Percentiles rank a stretch among this genome's conserved stretches.
These are phyloP conservation scores for Fusarium foetens DNA, from an alignment of 2,329 filamentous ascomycete species.

Conservation along the genomic window DNA sequence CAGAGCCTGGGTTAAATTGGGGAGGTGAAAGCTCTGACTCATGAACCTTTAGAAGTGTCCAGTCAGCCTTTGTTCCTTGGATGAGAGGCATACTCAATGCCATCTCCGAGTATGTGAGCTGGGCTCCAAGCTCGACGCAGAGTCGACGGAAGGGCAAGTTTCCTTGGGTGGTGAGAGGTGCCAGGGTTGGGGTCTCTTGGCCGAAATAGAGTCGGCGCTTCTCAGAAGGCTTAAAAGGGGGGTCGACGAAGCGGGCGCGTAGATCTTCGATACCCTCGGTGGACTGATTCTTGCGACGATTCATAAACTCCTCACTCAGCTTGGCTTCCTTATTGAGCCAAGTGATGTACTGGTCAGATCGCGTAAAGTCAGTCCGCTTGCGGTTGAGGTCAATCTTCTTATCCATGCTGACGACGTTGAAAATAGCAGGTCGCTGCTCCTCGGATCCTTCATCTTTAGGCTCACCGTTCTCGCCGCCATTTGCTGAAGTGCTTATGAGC, in stretches of 20 bases:
- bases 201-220: slow-evolving; percentile 96
- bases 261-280: slow-evolving; percentile 70
- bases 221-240: slow-evolving; percentile 89
- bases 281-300: slow-evolving; percentile 56
- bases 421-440: slow-evolving; percentile 71
- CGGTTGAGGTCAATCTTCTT: slow-evolving; percentile 80
- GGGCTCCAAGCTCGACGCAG: slow-evolving; percentile 87
- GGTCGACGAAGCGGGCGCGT: slow-evolving; percentile 83
- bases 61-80: slow-evolving; percentile 90
- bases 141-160: slow-evolving; percentile 94
- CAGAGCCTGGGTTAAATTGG: slow-evolving; percentile 64
- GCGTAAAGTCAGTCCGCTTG: slow-evolving; percentile 75
- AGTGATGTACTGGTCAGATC: slow-evolving; percentile 78
- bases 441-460: slow-evolving; percentile 55
- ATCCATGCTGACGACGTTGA: slow-evolving; percentile 77
- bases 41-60: slow-evolving; percentile 94
- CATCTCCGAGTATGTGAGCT: slow-evolving; percentile 98
- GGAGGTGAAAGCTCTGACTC: slow-evolving; percentile 82
- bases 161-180: slow-evolving; percentile 94
- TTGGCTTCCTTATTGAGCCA: slow-evolving; percentile 77
- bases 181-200: slow-evolving; percentile 90
- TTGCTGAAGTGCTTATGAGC: slow-evolving; percentile 59
- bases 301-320: slow-evolving; percentile 53
- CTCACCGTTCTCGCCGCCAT: slow-evolving; percentile 43
- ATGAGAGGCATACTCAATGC: slow-evolving; percentile 90